phyloP scores from a whole-genome alignment of 2,329 filamentous ascomycete genomes.

The Ophiocordyceps polyrhachis-furcata region DNA sequence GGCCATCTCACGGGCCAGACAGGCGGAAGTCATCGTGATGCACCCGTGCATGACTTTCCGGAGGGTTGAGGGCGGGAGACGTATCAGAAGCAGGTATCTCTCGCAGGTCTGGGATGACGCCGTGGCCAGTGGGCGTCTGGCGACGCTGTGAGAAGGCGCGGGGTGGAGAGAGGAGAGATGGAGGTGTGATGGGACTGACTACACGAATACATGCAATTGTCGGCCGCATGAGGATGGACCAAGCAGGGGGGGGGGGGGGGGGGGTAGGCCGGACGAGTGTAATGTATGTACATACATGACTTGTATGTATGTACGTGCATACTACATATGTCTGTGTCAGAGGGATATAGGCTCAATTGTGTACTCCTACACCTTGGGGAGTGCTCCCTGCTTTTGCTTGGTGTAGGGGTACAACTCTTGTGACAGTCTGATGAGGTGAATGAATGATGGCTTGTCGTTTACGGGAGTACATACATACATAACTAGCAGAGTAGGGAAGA shows the following conservation, averaged over 20 bases:
- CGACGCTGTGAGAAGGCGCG: background rate
- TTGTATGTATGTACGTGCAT: too few relatives aligned
- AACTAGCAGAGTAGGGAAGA: too few relatives aligned
- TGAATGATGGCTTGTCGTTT: too few relatives aligned
- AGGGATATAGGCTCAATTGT: too few relatives aligned
- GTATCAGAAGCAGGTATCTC: constrained; percentile 7
- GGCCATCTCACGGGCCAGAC: constrained; percentile 23
- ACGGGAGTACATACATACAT: too few relatives aligned
- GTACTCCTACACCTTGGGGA: too few relatives aligned
- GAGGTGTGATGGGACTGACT: background rate
- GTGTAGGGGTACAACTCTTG: too few relatives aligned
- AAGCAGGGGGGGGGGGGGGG: background rate
- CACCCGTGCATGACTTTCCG: constrained; percentile 15
- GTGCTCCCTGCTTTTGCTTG: too few relatives aligned
- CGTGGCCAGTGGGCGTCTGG: background rate
- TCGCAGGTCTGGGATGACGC: constrained; percentile 16
- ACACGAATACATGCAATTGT: background rate
- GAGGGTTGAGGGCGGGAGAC: constrained; percentile 1
- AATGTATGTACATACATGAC: background rate
- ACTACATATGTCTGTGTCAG: too few relatives aligned
- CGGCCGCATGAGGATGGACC: background rate
- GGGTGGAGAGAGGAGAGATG: background rate
- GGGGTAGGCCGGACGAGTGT: background rate
- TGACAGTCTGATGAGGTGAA: too few relatives aligned
- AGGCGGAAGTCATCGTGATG: constrained; percentile 28